Percentiles rank a stretch among this genome's conserved stretches.
Evolutionary conservation across 306 rosid species (phyloP).

Genomic region (Rosa persica): DNA sequence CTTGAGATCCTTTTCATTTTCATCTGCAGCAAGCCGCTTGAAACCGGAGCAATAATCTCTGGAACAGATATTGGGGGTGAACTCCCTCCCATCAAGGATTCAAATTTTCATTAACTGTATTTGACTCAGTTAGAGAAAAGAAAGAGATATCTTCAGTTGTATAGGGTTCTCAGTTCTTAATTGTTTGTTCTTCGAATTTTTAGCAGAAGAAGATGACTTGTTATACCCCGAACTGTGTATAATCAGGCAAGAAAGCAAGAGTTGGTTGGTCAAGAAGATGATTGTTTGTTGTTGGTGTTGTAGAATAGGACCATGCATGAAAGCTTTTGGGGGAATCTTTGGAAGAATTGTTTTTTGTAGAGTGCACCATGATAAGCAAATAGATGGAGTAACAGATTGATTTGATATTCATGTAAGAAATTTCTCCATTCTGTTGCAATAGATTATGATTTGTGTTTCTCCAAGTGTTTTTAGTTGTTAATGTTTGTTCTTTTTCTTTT

Average conservation of each 20-base stretch:
- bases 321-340: constrained; percentile 30
- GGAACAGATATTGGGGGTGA: constrained; percentile 27
- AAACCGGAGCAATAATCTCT: constrained; percentile 55
- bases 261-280: constrained; percentile 47
- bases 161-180: constrained; percentile 69
- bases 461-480: background rate
- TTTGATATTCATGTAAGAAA: constrained; percentile 17
- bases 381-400: constrained; percentile 14
- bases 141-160: constrained; percentile 42
- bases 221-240: constrained; percentile 41
- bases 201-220: constrained; percentile 78
- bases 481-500: background rate
- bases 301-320: constrained; percentile 44
- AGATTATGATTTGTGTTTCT: background rate
- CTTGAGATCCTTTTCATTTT: constrained; percentile 19
- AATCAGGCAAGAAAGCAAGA: constrained; percentile 36
- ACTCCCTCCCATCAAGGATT: constrained; percentile 29
- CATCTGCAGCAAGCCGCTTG: constrained; percentile 64
- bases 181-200: constrained; percentile 78
- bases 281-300: constrained; percentile 43
- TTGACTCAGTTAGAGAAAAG: constrained; percentile 42
- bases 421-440: background rate
- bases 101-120: constrained; percentile 50
- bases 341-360: constrained; percentile 31
- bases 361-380: constrained; percentile 18